Base-by-base conservation (phyloP, 163 green algal species). In the Scenedesmus sp. region DNA sequence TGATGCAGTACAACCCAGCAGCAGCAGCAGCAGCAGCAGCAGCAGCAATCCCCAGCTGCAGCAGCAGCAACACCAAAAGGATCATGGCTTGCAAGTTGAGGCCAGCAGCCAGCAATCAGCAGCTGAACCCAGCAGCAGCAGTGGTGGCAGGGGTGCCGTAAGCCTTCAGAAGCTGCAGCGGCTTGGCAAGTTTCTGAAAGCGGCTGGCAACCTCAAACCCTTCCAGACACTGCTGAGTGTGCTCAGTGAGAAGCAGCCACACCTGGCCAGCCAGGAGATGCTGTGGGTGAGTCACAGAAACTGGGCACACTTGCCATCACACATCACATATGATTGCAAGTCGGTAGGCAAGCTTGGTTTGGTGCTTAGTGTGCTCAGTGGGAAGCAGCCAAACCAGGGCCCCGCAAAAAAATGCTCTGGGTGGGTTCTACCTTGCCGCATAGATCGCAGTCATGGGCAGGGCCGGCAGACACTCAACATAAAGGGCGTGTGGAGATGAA, bases 141-240 rank as follows among this genome's bases (percentile, higher is more conserved):
- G 72, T 37, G n/a, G 73, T 13, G 13, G 43, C 43, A 61, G 43
- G 43, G 85, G 85, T 33, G 35, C 18, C 26, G 85, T 83, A 2
- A 72, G 35, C 24, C 53, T 89, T 35, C 13, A 12, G 4, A 81
- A 70, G n/a, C 65, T 89, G 44, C 85, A 89, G 59, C 65, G 43
- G 26, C 20, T 90, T 53, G 78, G 87, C 18, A 44, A 30, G 30
- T 91, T 91, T 80, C 37, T 91, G 26, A 33, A 49, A 15, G 87
- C 87, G 33, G 87, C 87, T 43, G 73, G 16, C 26, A 70, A 51
- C 16, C 53, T 91, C 18, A 53, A 87, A n/a, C 56, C 79, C 1
- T 70, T 83, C 40, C 78, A 81, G 7, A 59, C 59, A 5, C 72
- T 43, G 78, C 40, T 68, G 76, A 59, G 10, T 83, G 78, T 68